Base-by-base conservation (phyloP, 2,329 filamentous ascomycete species). In the Curvularia verruculosa region DNA sequence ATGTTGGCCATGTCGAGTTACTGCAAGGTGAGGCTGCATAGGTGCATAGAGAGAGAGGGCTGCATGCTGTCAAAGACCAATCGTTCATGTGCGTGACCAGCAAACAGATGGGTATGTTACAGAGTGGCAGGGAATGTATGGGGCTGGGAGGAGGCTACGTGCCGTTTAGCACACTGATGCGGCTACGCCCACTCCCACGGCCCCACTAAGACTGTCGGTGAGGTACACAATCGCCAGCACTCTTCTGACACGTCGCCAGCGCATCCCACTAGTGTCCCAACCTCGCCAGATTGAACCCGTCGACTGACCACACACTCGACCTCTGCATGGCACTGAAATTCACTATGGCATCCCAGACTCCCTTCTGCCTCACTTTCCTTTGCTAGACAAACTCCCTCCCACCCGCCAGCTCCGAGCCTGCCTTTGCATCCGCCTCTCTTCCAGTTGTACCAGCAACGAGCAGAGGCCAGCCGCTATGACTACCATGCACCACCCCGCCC, bases 401-500 rank as follows among this genome's bases (percentile, higher is more conserved):
- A 24, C 10, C 23, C 21, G 5, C 31, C 24, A 12, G 13, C 34
- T n/a, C 26, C 6, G 34, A 36, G 24, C 36, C 29, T 50, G 36
- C 36, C 18, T 31, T 40, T 44, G 39, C 41, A 44, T 52, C 34
- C 29, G 36, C 24, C 48, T 47, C 53, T 34, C 59, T 26, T 51
- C 50, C 48, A 50, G 58, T 63, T 53, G 65, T 56, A 67, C 65
- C 41, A 54, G 57, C 64, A 56, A 67, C 54, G 49, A 56, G 50
- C 56, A 54, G 34, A 56, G 50, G 54, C 45, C 54, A 34, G 52
- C 50, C 21, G 40, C 52, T 28, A 74, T 74, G 71, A 69, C 71
- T 50, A 73, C 72, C 24, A 60, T 72, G 45, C 71, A 72, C 58
- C 67, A 72, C 46, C 60, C 70, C 36, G 65, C 69, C 43, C 67